These are phyloP conservation scores for Teunomyces stri DNA, from an alignment of 805 yeast species.

Conservation along the genomic window DNA sequence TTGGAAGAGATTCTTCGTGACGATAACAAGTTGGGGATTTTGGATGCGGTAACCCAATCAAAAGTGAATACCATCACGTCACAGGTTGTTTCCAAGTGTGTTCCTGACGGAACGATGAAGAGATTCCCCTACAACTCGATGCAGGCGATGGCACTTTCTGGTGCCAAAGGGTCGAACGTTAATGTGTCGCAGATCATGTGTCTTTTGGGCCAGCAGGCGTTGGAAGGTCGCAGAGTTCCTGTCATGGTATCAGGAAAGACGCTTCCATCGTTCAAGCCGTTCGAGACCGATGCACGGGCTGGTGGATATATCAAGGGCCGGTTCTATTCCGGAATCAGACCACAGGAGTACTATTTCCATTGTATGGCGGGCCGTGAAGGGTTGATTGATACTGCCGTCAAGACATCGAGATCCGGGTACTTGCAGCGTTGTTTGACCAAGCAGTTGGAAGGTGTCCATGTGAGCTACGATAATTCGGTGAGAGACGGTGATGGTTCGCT, in stretches of 20 bases:
- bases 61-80: conserved; percentile 91
- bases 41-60: conserved; percentile 93
- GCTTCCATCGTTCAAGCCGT: conserved; percentile 92
- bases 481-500: conserved; percentile 94
- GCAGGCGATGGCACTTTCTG: conserved; percentile 99
- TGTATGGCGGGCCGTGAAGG: conserved; percentile 99
- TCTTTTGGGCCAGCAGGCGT: conserved; percentile 96
- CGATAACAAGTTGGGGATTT: conserved; percentile 83
- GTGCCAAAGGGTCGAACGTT: conserved; percentile 98
- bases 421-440: conserved; percentile 97
- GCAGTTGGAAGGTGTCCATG: conserved; percentile 95
- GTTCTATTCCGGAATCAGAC: conserved; percentile 95
- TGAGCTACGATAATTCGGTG: conserved; percentile 90
- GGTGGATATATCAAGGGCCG: conserved; percentile 98
- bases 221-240: conserved; percentile 99
- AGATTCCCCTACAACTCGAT: conserved; percentile 92
- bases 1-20: conserved; percentile 94
- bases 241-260: conserved; percentile 99
- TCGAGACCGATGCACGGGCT: conserved; percentile 95
- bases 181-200: conserved; percentile 99
- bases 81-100: conserved; percentile 90
- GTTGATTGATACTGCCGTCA: conserved; percentile 98
- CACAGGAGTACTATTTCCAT: conserved; percentile 99
- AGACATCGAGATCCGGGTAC: conserved; percentile 97
- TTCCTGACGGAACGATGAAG: conserved; percentile 95